Evolutionary conservation across 768 basidiomycete genomes (phyloP).

Genomic region (Amanita fuliginea): DNA sequence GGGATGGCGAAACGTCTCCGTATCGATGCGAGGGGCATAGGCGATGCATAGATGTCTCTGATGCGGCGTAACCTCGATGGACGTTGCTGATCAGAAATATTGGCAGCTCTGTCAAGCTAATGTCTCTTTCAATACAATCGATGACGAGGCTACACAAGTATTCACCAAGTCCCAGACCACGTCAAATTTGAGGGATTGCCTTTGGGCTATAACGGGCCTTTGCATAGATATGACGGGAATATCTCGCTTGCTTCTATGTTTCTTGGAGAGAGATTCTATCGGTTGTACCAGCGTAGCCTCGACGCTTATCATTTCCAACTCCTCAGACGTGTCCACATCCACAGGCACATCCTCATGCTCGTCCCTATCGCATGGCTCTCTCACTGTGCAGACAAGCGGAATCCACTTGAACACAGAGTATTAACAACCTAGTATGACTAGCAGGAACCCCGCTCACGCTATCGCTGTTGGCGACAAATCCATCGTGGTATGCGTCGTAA

Average conservation of each 20-base stretch:
- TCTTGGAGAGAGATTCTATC: background rate
- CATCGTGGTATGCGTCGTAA: background rate
- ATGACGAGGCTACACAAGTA: background rate
- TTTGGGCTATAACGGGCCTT: background rate
- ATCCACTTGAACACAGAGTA: background rate
- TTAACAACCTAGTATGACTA: background rate
- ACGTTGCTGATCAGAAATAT: background rate
- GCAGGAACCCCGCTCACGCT: background rate
- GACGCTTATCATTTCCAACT: background rate
- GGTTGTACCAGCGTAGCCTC: background rate
- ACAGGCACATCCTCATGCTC: background rate
- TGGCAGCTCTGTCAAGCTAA: background rate
- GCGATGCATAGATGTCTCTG: background rate
- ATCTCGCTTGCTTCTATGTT: background rate
- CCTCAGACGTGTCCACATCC: background rate
- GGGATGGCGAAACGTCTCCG: background rate
- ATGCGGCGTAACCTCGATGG: background rate
- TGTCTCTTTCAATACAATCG: background rate
- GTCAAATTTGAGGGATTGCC: background rate
- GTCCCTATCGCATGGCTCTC: background rate
- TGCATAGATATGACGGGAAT: background rate
- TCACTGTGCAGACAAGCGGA: background rate
- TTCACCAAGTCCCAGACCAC: background rate
- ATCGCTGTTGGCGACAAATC: background rate
- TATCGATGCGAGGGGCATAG: background rate